Evolutionary conservation across 2,329 filamentous ascomycete genomes (phyloP).

Genomic region (Aspergillus puulaauensis): DNA sequence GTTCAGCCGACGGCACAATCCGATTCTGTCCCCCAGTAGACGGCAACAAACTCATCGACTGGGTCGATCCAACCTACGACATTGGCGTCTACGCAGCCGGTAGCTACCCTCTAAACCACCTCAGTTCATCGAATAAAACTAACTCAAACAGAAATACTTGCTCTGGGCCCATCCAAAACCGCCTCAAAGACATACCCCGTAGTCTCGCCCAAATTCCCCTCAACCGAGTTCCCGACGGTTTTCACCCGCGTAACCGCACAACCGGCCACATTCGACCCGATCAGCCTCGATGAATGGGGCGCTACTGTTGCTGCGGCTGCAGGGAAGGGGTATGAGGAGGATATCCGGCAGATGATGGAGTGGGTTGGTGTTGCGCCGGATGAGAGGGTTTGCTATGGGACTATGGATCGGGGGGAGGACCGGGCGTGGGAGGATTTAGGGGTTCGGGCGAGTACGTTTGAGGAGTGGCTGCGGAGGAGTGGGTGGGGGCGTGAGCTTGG

Average conservation of each 20-base stretch:
- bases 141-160: neutral
- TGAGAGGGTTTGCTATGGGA: conserved; percentile 20
- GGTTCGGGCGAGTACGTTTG: conserved; percentile 17
- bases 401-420: conserved; percentile 13
- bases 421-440: conserved; percentile 16
- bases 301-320: neutral
- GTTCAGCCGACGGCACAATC: conserved; percentile 10
- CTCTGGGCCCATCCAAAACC: neutral
- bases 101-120: neutral
- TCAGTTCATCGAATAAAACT: neutral
- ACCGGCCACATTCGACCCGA: neutral
- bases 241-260: neutral
- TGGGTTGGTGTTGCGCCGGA: conserved; percentile 18
- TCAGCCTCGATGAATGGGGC: neutral
- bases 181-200: neutral
- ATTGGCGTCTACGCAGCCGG: conserved; percentile 20
- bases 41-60: conserved; percentile 12
- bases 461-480: conserved; percentile 18
- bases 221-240: neutral
- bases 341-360: conserved; percentile 23
- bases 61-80: conserved; percentile 19
- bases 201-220: neutral
- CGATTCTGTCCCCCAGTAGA: conserved; percentile 16
- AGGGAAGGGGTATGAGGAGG: conserved; percentile 11
- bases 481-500: conserved; percentile 6